phyloP scores from a whole-genome alignment of 352 stramenopile genomes.

The Globisporangium emineosum region DNA sequence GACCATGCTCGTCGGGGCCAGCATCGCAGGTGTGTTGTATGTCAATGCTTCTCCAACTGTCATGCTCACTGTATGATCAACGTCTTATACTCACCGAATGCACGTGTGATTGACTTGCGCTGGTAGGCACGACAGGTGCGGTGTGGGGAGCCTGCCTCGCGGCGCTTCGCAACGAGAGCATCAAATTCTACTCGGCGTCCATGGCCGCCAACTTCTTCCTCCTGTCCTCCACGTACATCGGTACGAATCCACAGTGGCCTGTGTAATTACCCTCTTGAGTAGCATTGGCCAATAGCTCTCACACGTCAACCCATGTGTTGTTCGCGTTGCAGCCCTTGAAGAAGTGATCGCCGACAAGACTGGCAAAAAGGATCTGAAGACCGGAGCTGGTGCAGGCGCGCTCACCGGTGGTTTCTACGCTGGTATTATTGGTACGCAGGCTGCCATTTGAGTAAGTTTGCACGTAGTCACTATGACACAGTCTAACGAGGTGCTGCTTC shows the following conservation, averaged over 20 bases:
- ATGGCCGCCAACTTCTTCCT: conserved; percentile 87
- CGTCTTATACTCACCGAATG: no score
- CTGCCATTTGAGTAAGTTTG: background rate
- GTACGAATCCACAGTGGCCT: conserved; percentile 24
- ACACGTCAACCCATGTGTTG: background rate
- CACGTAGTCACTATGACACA: background rate
- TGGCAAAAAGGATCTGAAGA: conserved; percentile 59
- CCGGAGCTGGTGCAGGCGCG: conserved; percentile 45
- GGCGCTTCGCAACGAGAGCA: conserved; percentile 66
- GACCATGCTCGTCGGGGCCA: conserved; percentile 65
- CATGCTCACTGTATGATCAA: no score
- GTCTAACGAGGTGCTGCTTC: background rate
- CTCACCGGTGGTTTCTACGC: conserved; percentile 77
- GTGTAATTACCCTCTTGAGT: background rate
- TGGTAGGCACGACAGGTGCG: conserved; percentile 45
- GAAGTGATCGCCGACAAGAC: conserved; percentile 74
- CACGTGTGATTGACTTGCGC: no score
- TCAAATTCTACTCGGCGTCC: conserved; percentile 78
- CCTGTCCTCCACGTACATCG: conserved; percentile 81
- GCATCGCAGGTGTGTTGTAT: conserved; percentile 34
- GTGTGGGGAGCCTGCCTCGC: conserved; percentile 58
- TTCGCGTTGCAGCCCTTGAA: conserved; percentile 46
- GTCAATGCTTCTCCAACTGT: background rate
- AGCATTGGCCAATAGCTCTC: background rate
- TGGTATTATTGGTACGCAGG: conserved; percentile 50